A percentile compares a stretch with the other conserved stretches of the same genome.
Evolutionary conservation across 306 rosid species (phyloP).

Genomic region (Cicer cuneatum): DNA sequence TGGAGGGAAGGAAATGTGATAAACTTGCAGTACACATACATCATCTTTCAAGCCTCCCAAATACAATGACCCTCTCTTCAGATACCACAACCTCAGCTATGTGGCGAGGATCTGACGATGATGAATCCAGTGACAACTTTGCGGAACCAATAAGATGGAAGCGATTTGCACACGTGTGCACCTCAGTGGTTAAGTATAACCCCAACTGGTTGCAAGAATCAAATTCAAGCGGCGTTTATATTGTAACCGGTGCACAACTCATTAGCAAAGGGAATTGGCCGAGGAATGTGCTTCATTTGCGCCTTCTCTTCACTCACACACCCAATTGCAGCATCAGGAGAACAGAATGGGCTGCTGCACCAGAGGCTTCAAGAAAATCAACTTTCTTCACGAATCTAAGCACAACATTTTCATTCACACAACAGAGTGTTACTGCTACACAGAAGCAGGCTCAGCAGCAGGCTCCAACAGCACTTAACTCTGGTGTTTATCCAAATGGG

Average conservation of each 20-base stretch:
- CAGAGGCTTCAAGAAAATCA: constrained; percentile 74
- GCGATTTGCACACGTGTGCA: constrained; percentile 85
- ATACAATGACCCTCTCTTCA: constrained; percentile 60
- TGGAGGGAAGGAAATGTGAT: constrained; percentile 85
- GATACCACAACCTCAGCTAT: constrained; percentile 46
- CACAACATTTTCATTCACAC: constrained; percentile 91
- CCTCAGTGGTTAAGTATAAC: constrained; percentile 78
- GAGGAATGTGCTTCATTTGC: constrained; percentile 78
- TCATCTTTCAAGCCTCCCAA: constrained; percentile 91
- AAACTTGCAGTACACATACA: constrained; percentile 78
- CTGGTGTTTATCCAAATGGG: constrained; percentile 86
- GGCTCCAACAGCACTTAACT: constrained; percentile 73
- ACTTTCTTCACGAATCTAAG: constrained; percentile 80
- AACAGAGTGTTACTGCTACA: constrained; percentile 59
- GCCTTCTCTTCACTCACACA: constrained; percentile 71
- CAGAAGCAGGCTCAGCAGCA: constrained; percentile 49
- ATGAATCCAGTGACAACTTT: constrained; percentile 58
- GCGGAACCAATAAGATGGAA: constrained; percentile 85
- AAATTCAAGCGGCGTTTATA: constrained; percentile 67
- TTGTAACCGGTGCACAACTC: constrained; percentile 92
- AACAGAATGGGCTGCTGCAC: constrained; percentile 81
- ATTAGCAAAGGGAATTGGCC: constrained; percentile 89
- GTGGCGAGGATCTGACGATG: constrained; percentile 85
- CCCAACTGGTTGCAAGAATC: constrained; percentile 77
- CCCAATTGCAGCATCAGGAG: constrained; percentile 78